Conservation (phyloP, 768 basidiomycete species). For the Steccherinum ochraceum region DNA sequence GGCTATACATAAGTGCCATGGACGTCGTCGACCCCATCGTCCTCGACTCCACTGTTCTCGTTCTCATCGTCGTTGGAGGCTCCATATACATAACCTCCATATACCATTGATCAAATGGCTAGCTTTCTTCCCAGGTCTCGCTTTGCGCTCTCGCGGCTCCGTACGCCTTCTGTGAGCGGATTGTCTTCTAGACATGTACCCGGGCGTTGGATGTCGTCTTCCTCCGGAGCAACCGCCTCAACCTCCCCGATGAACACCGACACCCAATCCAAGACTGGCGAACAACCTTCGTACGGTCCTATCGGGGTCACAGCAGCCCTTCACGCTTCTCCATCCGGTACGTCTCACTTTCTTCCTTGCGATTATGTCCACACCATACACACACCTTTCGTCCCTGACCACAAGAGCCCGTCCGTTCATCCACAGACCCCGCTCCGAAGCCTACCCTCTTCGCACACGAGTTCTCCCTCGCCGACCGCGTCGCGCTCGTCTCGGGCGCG, state of each 20-base stretch:
- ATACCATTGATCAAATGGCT: too few species aligned
- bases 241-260: not conserved
- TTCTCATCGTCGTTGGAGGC: too few species aligned
- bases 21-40: too few species aligned
- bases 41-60: too few species aligned
- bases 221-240: not conserved
- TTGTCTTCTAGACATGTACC: too few species aligned
- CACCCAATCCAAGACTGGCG: constrained; percentile 6
- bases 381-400: not conserved
- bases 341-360: not conserved
- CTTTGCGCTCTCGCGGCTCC: too few species aligned
- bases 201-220: too few species aligned
- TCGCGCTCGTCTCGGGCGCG: constrained; percentile 27
- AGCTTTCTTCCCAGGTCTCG: too few species aligned
- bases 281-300: constrained; percentile 20
- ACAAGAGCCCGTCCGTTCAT: not conserved
- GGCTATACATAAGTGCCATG: too few species aligned
- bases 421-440: not conserved
- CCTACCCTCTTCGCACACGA: constrained; percentile 9
- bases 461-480: constrained; percentile 18
- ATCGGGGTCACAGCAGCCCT: constrained; percentile 58
- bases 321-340: constrained; percentile 3
- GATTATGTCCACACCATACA: not conserved
- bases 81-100: too few species aligned
- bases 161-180: too few species aligned